Evolutionary conservation across 139 green algal species (phyloP).

Genomic region (Chlorella sp.): DNA sequence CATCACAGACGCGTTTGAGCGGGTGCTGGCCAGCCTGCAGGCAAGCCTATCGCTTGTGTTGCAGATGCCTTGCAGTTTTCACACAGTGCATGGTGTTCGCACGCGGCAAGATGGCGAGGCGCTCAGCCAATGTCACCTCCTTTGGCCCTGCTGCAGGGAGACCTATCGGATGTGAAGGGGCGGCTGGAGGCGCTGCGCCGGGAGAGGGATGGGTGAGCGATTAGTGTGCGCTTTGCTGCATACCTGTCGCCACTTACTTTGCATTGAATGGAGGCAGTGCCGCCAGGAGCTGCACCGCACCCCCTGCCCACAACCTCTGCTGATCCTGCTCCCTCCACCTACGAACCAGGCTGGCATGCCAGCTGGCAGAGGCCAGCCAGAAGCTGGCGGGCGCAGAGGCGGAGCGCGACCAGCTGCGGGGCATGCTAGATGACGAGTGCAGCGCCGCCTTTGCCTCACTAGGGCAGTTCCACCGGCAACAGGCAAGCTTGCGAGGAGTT

Average conservation of each 20-base stretch:
- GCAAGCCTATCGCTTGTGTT: too few relatives aligned
- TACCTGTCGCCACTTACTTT: too few relatives aligned
- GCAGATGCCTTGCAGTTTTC: too few relatives aligned
- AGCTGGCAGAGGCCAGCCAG: slow-evolving; percentile 11
- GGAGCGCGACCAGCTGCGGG: slow-evolving; percentile 12
- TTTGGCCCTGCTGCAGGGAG: background rate
- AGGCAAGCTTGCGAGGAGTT: background rate
- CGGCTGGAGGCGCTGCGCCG: slow-evolving; percentile 4
- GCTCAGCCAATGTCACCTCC: background rate
- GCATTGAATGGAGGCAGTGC: too few relatives aligned
- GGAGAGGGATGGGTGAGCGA: background rate
- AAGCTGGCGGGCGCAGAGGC: background rate
- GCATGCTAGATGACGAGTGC: slow-evolving; percentile 35
- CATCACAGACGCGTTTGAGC: slow-evolving; percentile 49
- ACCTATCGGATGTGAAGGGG: slow-evolving; percentile 17
- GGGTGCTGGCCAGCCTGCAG: slow-evolving; percentile 1
- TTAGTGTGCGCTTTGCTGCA: background rate
- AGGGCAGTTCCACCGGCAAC: slow-evolving; percentile 52
- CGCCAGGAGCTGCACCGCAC: background rate
- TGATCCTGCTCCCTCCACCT: background rate
- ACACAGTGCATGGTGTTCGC: too few relatives aligned
- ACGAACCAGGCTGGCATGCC: background rate
- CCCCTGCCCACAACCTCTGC: too few relatives aligned
- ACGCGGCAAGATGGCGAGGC: too few relatives aligned
- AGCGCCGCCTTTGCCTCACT: slow-evolving; percentile 40